Base-by-base conservation (phyloP, 495 filamentous ascomycete genomes). In the Tuber aestivum region DNA sequence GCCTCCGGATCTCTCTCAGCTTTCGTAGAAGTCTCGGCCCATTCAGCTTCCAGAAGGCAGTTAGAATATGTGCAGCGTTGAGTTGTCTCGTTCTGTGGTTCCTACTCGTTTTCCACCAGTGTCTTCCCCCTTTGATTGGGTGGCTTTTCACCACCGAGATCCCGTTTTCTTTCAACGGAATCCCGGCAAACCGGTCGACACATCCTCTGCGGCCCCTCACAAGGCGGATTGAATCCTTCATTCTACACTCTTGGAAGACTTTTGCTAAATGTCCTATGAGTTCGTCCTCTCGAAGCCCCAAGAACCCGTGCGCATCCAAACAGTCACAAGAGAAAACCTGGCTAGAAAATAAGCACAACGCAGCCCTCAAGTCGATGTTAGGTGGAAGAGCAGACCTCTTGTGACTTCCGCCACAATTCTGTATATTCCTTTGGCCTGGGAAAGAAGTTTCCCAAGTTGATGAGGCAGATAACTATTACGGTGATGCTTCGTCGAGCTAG, bases 371-470 rank as follows among this genome's bases (percentile, higher is more conserved):
- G 21, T 16, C 20, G 0, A 4, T 27, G 14, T n/a, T 16, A 7
- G 21, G 12, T 32, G 27, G 18, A 20, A 37, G 14, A 45, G 16
- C 70, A 41, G 69, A 76, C 76, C 76, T 78, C 56, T 38, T 77
- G 74, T 18, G 38, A 74, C 40, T 72, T 41, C 23, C 3, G n/a
- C 70, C 73, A 77, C 42, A 78, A 41, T 35, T 72, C 4, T 0
- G 27, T 20, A 37, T 78, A 77, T 41, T 14, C n/a, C 14, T 27
- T 9, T 1, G 72, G 75, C 18, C 12, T 23, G 1, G 74, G 74
- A 9, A 37, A 45, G 27, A 61, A 48, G 38, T 41, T 78, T 14
- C 74, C 76, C 10, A 71, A 18, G 23, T 78, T 77, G 18, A 77
- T 72, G 48, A 78, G 48, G 27, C 76, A 48, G 1, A 72, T 38